Evolutionary conservation across 2,329 filamentous ascomycete species (phyloP).

Genomic region (Sphaerulina populicola): DNA sequence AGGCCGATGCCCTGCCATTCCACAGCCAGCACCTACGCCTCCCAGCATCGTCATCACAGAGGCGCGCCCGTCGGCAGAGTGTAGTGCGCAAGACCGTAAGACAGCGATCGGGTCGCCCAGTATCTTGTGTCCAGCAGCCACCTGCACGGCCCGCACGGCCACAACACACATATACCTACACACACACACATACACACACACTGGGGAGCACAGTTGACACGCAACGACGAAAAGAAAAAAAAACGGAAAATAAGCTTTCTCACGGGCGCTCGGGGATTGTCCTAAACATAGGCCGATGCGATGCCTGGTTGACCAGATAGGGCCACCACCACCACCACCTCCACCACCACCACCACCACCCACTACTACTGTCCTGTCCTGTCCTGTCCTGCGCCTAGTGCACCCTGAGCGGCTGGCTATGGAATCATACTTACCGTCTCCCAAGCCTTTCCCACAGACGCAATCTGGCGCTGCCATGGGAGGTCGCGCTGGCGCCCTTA

Average conservation of each 20-base stretch:
- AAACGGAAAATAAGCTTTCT: conserved; percentile 5
- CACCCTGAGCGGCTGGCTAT: conserved; percentile 10
- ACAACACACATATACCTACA: background rate
- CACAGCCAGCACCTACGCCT: background rate
- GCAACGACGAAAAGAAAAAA: background rate
- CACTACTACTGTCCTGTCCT: no score
- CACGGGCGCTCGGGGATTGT: conserved; percentile 16
- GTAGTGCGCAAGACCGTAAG: background rate
- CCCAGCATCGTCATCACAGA: background rate
- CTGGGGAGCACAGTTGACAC: conserved; percentile 1
- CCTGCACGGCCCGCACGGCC: background rate
- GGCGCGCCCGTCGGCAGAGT: conserved; percentile 14
- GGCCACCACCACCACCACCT: background rate
- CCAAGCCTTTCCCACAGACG: conserved; percentile 26
- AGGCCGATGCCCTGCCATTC: conserved; percentile 21
- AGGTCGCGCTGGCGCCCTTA: conserved; percentile 26
- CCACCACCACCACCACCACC: no score
- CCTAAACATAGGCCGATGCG: conserved; percentile 22
- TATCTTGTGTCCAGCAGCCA: conserved; percentile 3
- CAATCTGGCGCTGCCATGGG: conserved; percentile 30
- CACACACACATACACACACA: no score
- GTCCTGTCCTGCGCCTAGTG: conserved; percentile 16
- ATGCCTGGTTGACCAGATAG: conserved; percentile 13
- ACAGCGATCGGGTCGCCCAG: conserved; percentile 7
- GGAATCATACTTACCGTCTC: conserved; percentile 9